phyloP scores from a whole-genome alignment of 1,139 yeast species.

The Sugiyamaella novakii region DNA sequence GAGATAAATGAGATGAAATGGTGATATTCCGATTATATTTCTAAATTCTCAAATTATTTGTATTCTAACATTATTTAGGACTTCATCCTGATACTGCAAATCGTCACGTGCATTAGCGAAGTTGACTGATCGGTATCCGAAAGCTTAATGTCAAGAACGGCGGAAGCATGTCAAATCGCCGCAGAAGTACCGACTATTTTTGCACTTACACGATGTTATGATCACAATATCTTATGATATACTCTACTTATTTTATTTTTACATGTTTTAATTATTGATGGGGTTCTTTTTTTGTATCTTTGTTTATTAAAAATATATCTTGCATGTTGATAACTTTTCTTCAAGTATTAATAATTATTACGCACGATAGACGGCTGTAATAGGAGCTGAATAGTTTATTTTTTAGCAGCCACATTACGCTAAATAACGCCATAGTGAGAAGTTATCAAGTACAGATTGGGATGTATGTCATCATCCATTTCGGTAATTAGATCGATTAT shows the following conservation, averaged over 20 bases:
- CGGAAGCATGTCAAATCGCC: not conserved
- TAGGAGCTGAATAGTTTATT: no score
- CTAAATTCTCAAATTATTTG: not conserved
- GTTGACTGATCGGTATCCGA: no score
- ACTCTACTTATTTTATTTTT: not conserved
- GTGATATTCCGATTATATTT: not conserved
- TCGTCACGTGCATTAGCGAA: constrained; percentile 3
- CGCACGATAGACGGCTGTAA: no score
- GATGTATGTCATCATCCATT: no score
- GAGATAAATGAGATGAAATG: not conserved
- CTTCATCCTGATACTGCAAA: constrained; percentile 6
- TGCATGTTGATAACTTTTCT: no score
- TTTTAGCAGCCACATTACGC: no score
- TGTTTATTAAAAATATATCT: no score
- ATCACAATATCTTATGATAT: not conserved
- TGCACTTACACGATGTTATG: not conserved
- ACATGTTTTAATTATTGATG: not conserved
- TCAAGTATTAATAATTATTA: no score
- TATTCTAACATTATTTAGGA: constrained; percentile 8
- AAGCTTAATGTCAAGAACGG: no score
- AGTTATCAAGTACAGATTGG: no score
- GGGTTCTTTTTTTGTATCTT: not conserved
- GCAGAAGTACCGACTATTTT: no score
- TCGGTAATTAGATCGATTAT: not conserved
- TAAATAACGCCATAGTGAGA: no score